These are phyloP conservation scores for Backusella westeae DNA, from an alignment of 192 early-diverging fungal genomes.

Conservation along the genomic window DNA sequence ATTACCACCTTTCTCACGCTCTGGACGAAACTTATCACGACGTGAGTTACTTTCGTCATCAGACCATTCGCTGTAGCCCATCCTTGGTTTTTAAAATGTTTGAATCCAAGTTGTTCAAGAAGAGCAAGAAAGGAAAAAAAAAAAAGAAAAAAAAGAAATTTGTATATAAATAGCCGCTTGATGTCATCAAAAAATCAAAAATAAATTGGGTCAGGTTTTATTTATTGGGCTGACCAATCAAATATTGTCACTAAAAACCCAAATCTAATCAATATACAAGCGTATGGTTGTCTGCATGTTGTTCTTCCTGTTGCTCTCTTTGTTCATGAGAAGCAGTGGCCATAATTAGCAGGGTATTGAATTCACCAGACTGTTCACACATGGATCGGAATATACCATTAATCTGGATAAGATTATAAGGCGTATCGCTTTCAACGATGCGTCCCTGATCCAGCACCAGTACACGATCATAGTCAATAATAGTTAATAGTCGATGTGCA, in stretches of 20 bases:
- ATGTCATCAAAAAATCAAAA: not conserved
- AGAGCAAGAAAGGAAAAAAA: not conserved
- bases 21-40: constrained; percentile 38
- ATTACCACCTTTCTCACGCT: constrained; percentile 21
- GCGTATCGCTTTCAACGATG: constrained; percentile 77
- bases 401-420: constrained; percentile 63
- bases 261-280: not conserved
- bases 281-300: constrained; percentile 1
- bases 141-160: not conserved
- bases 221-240: not conserved
- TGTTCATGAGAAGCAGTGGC: constrained; percentile 27
- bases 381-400: constrained; percentile 68
- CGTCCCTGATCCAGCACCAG: constrained; percentile 76
- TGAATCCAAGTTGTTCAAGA: constrained; percentile 11
- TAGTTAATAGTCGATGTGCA: constrained; percentile 51
- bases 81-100: not conserved
- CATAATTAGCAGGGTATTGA: constrained; percentile 66
- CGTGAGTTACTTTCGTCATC: constrained; percentile 33
- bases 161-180: not conserved
- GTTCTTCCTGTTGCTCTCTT: not conserved
- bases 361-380: constrained; percentile 84
- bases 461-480: constrained; percentile 50
- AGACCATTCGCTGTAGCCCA: constrained; percentile 30
- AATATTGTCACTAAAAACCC: not conserved
- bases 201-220: not conserved